Evolutionary conservation across 192 early-diverging fungal genomes (phyloP).

Genomic region (Tieghemiomyces parasiticus): DNA sequence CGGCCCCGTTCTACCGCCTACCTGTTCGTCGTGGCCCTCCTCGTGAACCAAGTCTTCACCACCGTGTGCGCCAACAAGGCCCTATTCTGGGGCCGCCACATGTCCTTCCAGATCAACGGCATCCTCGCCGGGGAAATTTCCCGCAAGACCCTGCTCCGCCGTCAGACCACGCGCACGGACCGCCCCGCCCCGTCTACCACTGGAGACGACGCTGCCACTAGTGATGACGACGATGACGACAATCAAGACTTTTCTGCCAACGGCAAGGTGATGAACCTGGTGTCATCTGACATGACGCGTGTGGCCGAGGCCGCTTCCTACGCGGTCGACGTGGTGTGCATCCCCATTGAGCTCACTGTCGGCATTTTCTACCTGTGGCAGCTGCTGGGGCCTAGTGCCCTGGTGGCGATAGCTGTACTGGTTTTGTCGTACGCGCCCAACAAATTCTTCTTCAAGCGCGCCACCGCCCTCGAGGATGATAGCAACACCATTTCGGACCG

Average conservation of each 20-base stretch:
- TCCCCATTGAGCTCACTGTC: constrained; percentile 47
- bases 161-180: constrained; percentile 19
- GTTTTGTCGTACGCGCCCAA: constrained; percentile 42
- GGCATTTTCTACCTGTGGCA: constrained; percentile 54
- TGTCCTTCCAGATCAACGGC: constrained; percentile 42
- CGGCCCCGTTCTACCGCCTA: constrained; percentile 24
- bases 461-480: constrained; percentile 34
- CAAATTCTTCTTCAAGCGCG: constrained; percentile 33
- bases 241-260: constrained; percentile 25
- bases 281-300: constrained; percentile 53
- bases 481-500: constrained; percentile 50
- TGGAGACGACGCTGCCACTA: constrained; percentile 10
- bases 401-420: constrained; percentile 62
- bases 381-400: constrained; percentile 65
- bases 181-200: constrained; percentile 1
- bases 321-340: constrained; percentile 43
- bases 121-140: constrained; percentile 50
- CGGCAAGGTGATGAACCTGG: constrained; percentile 60
- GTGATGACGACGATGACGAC: constrained; percentile 21
- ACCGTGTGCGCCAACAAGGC: constrained; percentile 28
- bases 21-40: constrained; percentile 40
- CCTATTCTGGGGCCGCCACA: constrained; percentile 45
- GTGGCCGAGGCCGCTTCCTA: constrained; percentile 35
- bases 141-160: constrained; percentile 42
- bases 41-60: constrained; percentile 27